phyloP scores from a whole-genome alignment of 1,284 basidiomycete species.

The Melampsora larici-populina region DNA sequence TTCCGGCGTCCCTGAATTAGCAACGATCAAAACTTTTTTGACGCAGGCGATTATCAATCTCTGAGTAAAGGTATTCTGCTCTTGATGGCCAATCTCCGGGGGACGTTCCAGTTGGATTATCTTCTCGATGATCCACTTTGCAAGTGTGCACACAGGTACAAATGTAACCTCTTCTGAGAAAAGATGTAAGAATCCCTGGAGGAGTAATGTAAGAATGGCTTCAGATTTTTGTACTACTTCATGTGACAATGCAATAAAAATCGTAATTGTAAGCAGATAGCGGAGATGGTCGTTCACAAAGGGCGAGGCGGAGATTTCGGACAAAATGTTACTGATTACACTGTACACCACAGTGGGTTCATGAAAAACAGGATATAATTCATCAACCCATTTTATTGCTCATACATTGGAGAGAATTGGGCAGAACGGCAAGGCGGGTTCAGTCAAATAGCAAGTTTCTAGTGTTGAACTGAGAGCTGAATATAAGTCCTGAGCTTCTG shows the following conservation, averaged over 20 bases:
- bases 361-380: constrained; percentile 15
- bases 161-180: constrained; percentile 31
- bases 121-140: constrained; percentile 25
- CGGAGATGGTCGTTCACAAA: constrained; percentile 82
- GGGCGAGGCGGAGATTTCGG: constrained; percentile 65
- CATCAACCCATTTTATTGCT: constrained; percentile 39
- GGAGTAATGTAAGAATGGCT: constrained; percentile 53
- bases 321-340: constrained; percentile 69
- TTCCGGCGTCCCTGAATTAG: constrained; percentile 12
- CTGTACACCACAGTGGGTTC: constrained; percentile 63
- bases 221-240: constrained; percentile 60
- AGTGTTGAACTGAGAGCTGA: constrained; percentile 22
- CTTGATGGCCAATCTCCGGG: constrained; percentile 8
- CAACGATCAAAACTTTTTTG: constrained; percentile 13
- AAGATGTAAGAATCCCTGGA: constrained; percentile 23
- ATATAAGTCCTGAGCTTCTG: constrained; percentile 30
- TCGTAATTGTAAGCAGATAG: constrained; percentile 67
- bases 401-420: constrained; percentile 16
- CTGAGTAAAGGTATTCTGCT: constrained; percentile 9
- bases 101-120: constrained; percentile 8
- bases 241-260: constrained; percentile 63
- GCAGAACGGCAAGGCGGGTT: constrained; percentile 39
- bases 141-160: constrained; percentile 25
- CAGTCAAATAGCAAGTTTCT: constrained; percentile 1
- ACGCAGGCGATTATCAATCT: constrained; percentile 20